phyloP scores from a whole-genome alignment of 202 grass and related monocot genomes.

The Carex arenaria region DNA sequence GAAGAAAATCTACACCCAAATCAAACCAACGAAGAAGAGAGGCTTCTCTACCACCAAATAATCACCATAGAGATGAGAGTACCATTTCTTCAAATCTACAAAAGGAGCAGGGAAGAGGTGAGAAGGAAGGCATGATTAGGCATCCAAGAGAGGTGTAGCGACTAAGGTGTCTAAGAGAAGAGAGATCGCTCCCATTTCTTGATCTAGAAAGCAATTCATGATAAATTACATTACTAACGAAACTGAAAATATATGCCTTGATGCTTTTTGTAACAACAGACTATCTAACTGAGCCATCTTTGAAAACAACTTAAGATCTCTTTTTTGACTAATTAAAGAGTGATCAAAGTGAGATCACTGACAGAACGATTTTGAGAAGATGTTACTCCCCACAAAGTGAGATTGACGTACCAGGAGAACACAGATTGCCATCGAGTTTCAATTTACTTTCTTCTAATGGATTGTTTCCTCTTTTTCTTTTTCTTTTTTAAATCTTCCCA shows the following conservation, averaged over 20 bases:
- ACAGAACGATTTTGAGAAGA: too few relatives aligned
- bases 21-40: constrained; percentile 49
- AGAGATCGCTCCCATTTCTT: constrained; percentile 52
- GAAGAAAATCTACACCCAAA: constrained; percentile 54
- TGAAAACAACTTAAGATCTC: too few relatives aligned
- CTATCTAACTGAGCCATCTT: too few relatives aligned
- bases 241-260: too few relatives aligned
- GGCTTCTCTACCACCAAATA: constrained; percentile 48
- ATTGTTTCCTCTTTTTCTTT: too few relatives aligned
- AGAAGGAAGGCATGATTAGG: constrained; percentile 37
- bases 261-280: too few relatives aligned
- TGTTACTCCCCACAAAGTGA: too few relatives aligned
- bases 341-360: too few relatives aligned
- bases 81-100: constrained; percentile 52
- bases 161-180: constrained; percentile 36
- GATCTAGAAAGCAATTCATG: too few relatives aligned
- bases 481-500: background rate
- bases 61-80: constrained; percentile 50
- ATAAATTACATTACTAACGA: too few relatives aligned
- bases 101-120: constrained; percentile 44
- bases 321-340: too few relatives aligned
- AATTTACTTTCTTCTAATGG: too few relatives aligned
- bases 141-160: constrained; percentile 52
- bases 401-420: background rate
- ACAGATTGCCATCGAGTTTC: background rate